A percentile compares a stretch with the other conserved stretches of the same genome.
These are phyloP conservation scores for Gnomoniopsis smithogilvyi DNA, from an alignment of 2,329 filamentous ascomycete genomes.

Conservation along the genomic window DNA sequence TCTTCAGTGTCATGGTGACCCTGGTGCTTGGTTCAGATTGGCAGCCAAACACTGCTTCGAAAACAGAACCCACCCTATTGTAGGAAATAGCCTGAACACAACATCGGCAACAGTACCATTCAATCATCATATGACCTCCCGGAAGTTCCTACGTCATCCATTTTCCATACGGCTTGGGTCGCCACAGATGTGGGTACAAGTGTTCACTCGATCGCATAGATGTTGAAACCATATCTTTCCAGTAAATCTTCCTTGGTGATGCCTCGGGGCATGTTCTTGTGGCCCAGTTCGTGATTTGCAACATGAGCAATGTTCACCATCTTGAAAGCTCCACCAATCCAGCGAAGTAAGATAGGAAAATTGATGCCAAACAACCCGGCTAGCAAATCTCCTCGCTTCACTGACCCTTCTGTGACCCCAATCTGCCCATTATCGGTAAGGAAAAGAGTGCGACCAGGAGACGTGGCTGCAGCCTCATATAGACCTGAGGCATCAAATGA, in stretches of 20 bases:
- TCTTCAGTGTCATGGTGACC: no score
- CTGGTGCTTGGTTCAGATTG: no score
- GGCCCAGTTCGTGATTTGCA: neutral
- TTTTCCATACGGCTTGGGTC: no score
- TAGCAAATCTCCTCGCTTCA: neutral
- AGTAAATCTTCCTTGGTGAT: neutral
- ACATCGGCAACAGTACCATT: no score
- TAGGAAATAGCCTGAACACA: no score
- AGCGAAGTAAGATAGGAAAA: neutral
- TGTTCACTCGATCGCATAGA: neutral
- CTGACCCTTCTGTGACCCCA: neutral
- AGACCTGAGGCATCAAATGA: neutral
- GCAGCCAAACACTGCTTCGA: no score
- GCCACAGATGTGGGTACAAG: no score
- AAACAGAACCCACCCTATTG: no score
- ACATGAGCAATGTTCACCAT: neutral
- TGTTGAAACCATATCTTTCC: neutral
- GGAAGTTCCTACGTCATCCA: no score
- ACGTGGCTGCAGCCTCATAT: neutral
- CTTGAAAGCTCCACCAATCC: neutral
- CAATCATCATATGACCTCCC: no score
- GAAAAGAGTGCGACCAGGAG: neutral
- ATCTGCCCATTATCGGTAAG: conserved; percentile 1
- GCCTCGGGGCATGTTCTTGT: neutral
- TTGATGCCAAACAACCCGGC: conserved; percentile 3